A percentile compares a stretch with the other conserved stretches of the same genome.
phyloP scores from a whole-genome alignment of 192 early-diverging fungal species.

The Coemansia sp. region DNA sequence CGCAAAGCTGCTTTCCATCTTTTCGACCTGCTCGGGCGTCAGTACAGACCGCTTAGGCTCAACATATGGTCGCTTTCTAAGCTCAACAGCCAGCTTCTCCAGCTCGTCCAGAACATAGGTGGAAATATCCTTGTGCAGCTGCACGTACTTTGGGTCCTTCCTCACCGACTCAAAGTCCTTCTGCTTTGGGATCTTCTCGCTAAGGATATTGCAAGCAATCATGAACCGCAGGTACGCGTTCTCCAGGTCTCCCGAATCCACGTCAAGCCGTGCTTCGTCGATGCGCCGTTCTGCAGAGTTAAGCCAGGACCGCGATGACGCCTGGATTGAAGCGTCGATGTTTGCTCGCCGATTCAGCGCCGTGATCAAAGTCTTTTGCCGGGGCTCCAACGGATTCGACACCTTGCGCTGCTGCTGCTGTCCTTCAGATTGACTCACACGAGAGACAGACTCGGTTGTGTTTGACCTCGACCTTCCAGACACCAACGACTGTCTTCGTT shows the following conservation, averaged over 20 bases:
- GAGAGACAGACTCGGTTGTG: background rate
- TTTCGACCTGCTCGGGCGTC: conserved; percentile 48
- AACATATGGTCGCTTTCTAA: conserved; percentile 31
- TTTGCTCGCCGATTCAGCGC: conserved; percentile 29
- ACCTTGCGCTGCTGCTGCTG: background rate
- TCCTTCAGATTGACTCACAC: background rate
- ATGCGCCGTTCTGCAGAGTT: conserved; percentile 29
- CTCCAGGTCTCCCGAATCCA: conserved; percentile 23
- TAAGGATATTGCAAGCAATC: conserved; percentile 53
- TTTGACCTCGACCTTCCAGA: conserved; percentile 7
- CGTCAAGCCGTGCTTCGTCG: conserved; percentile 25
- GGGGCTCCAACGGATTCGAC: background rate
- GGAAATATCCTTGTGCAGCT: conserved; percentile 41
- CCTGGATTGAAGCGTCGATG: conserved; percentile 25
- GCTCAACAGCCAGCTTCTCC: conserved; percentile 24
- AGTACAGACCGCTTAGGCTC: conserved; percentile 15
- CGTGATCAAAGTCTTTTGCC: conserved; percentile 23
- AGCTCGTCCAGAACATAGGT: conserved; percentile 26
- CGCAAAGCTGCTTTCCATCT: conserved; percentile 46
- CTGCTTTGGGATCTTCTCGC: conserved; percentile 50
- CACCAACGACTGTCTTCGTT: conserved; percentile 3
- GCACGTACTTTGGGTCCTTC: conserved; percentile 49
- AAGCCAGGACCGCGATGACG: conserved; percentile 28
- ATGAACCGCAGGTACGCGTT: conserved; percentile 45
- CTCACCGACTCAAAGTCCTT: conserved; percentile 46